Percentiles rank a stretch among this genome's conserved stretches.
phyloP scores from a whole-genome alignment of 805 yeast genomes.

The Scheffersomyces spartinae region DNA sequence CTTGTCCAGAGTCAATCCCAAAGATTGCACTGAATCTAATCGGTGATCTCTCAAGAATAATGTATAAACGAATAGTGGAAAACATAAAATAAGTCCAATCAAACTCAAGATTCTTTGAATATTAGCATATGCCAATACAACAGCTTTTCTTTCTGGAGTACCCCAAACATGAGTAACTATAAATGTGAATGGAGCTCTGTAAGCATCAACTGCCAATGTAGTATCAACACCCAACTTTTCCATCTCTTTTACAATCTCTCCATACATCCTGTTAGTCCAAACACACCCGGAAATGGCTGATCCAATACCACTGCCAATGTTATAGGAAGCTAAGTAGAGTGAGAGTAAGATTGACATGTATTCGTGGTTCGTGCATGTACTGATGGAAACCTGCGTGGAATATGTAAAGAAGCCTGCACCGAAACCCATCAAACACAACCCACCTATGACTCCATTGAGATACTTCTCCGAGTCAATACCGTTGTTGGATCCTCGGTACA shows the following conservation, averaged over 20 bases:
- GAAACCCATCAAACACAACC: constrained; percentile 52
- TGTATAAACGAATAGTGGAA: constrained; percentile 37
- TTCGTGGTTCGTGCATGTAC: constrained; percentile 48
- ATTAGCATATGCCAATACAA: constrained; percentile 46
- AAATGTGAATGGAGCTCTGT: constrained; percentile 40
- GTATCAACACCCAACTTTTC: constrained; percentile 15
- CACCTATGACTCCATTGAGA: constrained; percentile 50
- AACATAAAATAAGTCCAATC: constrained; percentile 41
- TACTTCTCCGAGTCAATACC: constrained; percentile 19
- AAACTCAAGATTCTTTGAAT: constrained; percentile 48
- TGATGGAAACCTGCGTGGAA: constrained; percentile 49
- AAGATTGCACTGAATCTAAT: constrained; percentile 24
- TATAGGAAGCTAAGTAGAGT: constrained; percentile 43
- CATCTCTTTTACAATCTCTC: constrained; percentile 20
- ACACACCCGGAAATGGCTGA: constrained; percentile 56
- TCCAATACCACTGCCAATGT: constrained; percentile 57
- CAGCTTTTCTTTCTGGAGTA: constrained; percentile 44
- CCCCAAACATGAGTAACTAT: constrained; percentile 45
- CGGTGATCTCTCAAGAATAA: constrained; percentile 43
- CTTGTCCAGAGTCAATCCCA: constrained; percentile 9
- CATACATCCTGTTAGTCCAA: constrained; percentile 53
- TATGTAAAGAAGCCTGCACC: constrained; percentile 69
- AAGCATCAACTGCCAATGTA: constrained; percentile 13
- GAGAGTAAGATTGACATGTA: constrained; percentile 54
- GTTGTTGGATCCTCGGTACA: constrained; percentile 38